These are phyloP conservation scores for Aspergillus spinulosporus DNA, from an alignment of 2,329 filamentous ascomycete species.

Conservation along the genomic window DNA sequence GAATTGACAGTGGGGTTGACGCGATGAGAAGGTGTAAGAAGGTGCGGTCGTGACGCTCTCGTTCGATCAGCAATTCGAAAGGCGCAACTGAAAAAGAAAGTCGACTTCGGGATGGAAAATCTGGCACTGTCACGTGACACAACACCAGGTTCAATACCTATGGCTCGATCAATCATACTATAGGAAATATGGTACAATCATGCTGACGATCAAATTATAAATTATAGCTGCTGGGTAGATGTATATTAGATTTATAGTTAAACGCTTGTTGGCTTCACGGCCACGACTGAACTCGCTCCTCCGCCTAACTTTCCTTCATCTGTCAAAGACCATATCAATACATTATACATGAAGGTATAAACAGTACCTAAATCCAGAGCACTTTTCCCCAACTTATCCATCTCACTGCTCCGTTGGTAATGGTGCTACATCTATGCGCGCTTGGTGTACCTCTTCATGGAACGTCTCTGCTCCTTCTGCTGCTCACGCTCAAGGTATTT, in stretches of 20 bases:
- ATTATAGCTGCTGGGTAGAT: neutral
- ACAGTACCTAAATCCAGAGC: constrained; percentile 20
- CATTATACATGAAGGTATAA: constrained; percentile 27
- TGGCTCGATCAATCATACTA: too few species aligned
- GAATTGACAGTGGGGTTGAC: constrained; percentile 10
- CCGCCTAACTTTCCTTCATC: neutral
- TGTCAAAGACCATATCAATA: constrained; percentile 23
- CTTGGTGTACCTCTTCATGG: constrained; percentile 63
- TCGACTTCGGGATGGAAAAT: constrained; percentile 36
- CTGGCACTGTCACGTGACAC: constrained; percentile 33
- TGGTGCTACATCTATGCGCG: constrained; percentile 42
- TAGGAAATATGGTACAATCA: too few species aligned
- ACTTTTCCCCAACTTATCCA: constrained; percentile 15
- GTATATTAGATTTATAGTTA: neutral
- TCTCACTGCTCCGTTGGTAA: neutral
- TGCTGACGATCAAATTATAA: neutral
- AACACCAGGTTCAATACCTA: neutral
- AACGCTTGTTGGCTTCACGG: neutral
- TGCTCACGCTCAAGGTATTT: constrained; percentile 80
- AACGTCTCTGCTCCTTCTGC: constrained; percentile 68
- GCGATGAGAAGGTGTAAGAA: constrained; percentile 15
- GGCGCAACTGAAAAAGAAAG: constrained; percentile 33
- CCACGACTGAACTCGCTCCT: constrained; percentile 1
- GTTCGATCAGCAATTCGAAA: constrained; percentile 15
- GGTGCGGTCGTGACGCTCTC: constrained; percentile 16